A percentile compares a stretch with the other conserved stretches of the same genome.
Evolutionary conservation across 805 yeast genomes (phyloP).

Genomic region (Candida namnaoensis): DNA sequence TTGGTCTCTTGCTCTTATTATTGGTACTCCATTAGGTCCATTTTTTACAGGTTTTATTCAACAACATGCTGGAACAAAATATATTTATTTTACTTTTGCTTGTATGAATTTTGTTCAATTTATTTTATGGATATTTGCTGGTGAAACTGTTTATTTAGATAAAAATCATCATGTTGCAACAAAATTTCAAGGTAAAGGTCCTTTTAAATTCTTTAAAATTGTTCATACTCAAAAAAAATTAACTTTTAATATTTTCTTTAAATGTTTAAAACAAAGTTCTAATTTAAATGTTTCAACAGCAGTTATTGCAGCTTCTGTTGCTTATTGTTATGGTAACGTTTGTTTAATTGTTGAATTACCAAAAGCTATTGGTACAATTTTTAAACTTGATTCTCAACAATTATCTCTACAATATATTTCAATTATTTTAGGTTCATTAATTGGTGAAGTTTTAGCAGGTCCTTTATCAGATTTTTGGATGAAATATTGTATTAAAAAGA

Average conservation of each 20-base stretch:
- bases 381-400: slow-evolving; percentile 15
- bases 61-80: slow-evolving; percentile 36
- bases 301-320: slow-evolving; percentile 13
- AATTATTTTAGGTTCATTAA: slow-evolving; percentile 15
- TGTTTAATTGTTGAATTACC: slow-evolving; percentile 19
- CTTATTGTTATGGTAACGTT: slow-evolving; percentile 17
- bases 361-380: slow-evolving; percentile 12
- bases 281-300: slow-evolving; percentile 6
- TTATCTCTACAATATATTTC: slow-evolving; percentile 18
- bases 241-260: too few species aligned
- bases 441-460: slow-evolving; percentile 19
- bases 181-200: not conserved
- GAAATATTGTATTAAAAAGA: slow-evolving; percentile 4
- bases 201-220: too few species aligned
- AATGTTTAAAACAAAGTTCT: not conserved
- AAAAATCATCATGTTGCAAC: not conserved
- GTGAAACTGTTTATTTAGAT: slow-evolving; percentile 49
- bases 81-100: slow-evolving; percentile 52
- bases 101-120: slow-evolving; percentile 41
- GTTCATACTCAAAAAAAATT: not conserved
- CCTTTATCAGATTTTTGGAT: slow-evolving; percentile 19
- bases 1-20: slow-evolving; percentile 44
- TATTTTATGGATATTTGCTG: slow-evolving; percentile 41
- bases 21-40: slow-evolving; percentile 52
- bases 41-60: slow-evolving; percentile 39